Evolutionary conservation across 2,329 filamentous ascomycete genomes (phyloP), one percentile per base, ranked within the genome.

Genomic region (Epichloe coenophiala): DNA sequence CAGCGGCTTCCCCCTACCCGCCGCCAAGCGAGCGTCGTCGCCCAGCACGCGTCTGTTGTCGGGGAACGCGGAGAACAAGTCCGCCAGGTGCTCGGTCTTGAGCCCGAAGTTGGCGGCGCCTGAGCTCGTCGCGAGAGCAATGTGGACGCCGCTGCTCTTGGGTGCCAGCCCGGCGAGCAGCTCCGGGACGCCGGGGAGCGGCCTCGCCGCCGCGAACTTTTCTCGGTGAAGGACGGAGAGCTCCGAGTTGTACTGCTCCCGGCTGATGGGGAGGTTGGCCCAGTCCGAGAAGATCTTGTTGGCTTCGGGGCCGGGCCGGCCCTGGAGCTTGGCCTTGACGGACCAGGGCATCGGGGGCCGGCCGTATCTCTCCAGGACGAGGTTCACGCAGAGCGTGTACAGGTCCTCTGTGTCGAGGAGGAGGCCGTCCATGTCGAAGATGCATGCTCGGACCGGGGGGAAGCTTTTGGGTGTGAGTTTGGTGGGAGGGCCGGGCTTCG

Each of bases 401-500:
- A 81, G 68, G 60, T 97, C 93, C 72, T 97, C 93, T 36, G 87
- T 89, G 68, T 97, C 83, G 63, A 98, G 86, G 19, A 98, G 80
- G 37, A 98, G 83, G 54, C 93, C 93, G 68, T 98, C 93, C 90
- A 97, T 96, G 73, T 98, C 93, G 67, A 98, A 97, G 57, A 98
- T 83, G 68, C 90, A 96, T 58, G 91, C 93, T 59, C 89, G 80
- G 53, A 97, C 76, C 45, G 84, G 81, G 87, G 85, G 85, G 66
- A 89, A 83, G 63, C 84, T 88, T 15, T 17, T 27, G 12, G 21
- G 3, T 31, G 27, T 31, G 21, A 19, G 13, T 12, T 11, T 33
- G 41, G 13, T 11, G 5, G 36, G 12, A 15, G 6, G 12, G 1
- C 7, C 6, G 15, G 13, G 5, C n/a, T 37, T 12, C 11, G 6